Percentiles rank a stretch among this genome's conserved stretches.
These are phyloP conservation scores for Lolium multiflorum DNA, from an alignment of 176 grass and related monocot genomes.

Conservation along the genomic window DNA sequence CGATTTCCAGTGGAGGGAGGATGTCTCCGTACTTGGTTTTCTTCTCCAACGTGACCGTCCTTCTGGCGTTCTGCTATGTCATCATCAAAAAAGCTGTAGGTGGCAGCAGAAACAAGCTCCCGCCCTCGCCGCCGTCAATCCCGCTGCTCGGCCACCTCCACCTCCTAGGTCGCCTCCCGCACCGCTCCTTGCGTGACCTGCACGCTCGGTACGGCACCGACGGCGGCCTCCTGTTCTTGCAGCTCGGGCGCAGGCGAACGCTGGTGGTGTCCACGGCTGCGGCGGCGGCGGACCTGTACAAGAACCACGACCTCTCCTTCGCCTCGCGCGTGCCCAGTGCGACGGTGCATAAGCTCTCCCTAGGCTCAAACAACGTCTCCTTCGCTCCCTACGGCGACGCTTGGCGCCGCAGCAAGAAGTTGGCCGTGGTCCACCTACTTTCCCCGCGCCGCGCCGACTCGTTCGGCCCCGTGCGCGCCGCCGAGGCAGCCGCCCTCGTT, in stretches of 20 bases:
- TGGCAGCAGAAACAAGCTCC: constrained; percentile 32
- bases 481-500: constrained; percentile 46
- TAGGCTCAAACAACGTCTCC: constrained; percentile 45
- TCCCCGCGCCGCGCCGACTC: constrained; percentile 50
- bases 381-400: constrained; percentile 62
- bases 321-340: constrained; percentile 57
- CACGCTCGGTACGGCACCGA: constrained; percentile 42
- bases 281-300: constrained; percentile 53
- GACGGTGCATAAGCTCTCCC: constrained; percentile 34
- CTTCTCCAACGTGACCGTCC: neutral
- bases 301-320: constrained; percentile 70
- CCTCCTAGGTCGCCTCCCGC: constrained; percentile 47
- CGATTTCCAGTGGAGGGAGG: too few relatives aligned
- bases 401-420: constrained; percentile 68
- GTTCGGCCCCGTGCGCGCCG: constrained; percentile 45
- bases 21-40: too few relatives aligned
- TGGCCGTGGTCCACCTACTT: constrained; percentile 67
- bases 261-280: constrained; percentile 62
- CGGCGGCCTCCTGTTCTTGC: constrained; percentile 55
- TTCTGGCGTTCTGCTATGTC: neutral
- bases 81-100: neutral
- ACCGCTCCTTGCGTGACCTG: constrained; percentile 56
- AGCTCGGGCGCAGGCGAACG: constrained; percentile 43
- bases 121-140: constrained; percentile 65
- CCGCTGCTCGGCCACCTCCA: constrained; percentile 68